These are phyloP conservation scores for Syzygium malaccense DNA, from an alignment of 441 rosid genomes.

Conservation along the genomic window DNA sequence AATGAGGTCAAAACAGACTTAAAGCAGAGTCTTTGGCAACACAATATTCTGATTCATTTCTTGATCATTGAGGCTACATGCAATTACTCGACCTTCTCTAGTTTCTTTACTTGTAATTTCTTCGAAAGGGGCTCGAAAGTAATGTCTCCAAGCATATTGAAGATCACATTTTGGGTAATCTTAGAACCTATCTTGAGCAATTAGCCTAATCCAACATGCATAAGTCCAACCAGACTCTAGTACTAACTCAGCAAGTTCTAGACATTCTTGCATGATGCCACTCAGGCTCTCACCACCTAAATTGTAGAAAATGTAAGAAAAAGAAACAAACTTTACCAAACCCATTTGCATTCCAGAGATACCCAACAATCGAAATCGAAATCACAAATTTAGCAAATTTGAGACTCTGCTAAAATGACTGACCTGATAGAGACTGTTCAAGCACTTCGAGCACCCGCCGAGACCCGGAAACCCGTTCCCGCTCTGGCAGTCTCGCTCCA, in stretches of 20 bases:
- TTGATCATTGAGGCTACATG: background rate
- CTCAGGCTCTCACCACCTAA: background rate
- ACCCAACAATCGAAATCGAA: background rate
- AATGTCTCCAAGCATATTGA: background rate
- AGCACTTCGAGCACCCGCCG: constrained; percentile 73
- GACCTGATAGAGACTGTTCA: constrained; percentile 55
- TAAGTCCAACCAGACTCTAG: background rate
- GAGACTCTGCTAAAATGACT: background rate
- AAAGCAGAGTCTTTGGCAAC: background rate
- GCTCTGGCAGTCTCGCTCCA: constrained; percentile 62
- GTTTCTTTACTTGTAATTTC: background rate
- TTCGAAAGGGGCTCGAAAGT: background rate
- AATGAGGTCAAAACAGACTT: background rate
- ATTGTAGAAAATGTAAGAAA: background rate
- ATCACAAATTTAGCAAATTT: background rate
- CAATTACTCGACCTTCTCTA: background rate
- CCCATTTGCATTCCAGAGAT: background rate
- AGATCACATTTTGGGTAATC: background rate
- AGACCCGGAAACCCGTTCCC: constrained; percentile 54
- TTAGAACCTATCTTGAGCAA: background rate
- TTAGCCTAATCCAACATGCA: background rate
- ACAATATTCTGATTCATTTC: background rate
- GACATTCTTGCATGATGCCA: background rate
- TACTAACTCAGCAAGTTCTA: background rate
- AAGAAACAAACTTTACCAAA: background rate